phyloP scores from a whole-genome alignment of 257 asterid genomes.

The Solanum sejunctum region DNA sequence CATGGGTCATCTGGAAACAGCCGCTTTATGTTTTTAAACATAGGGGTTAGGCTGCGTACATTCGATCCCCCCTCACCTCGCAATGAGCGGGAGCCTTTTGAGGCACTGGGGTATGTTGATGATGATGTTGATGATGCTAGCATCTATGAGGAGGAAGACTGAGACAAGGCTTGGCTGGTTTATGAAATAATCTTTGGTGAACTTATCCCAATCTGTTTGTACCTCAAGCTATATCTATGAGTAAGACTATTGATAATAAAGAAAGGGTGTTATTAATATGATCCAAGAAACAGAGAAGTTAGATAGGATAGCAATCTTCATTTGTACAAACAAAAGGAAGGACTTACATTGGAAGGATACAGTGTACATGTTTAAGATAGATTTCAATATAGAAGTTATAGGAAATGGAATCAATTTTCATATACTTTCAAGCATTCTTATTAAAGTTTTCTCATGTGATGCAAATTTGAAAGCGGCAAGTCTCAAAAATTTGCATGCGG shows the following conservation, averaged over 20 bases:
- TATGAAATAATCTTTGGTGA: slow-evolving; percentile 89
- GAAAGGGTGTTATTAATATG: neutral
- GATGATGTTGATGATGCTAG: too few relatives aligned
- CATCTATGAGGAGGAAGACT: slow-evolving; percentile 90
- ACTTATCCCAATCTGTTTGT: slow-evolving; percentile 79
- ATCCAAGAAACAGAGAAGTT: neutral
- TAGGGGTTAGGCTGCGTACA: too few relatives aligned
- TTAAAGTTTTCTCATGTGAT: too few relatives aligned
- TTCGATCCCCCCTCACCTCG: too few relatives aligned
- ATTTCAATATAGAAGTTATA: neutral
- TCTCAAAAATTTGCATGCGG: too few relatives aligned
- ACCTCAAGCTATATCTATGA: neutral
- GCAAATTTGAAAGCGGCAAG: too few relatives aligned
- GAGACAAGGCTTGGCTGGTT: slow-evolving; percentile 88
- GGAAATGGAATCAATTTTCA: too few relatives aligned
- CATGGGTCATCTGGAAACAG: too few relatives aligned
- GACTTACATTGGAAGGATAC: neutral
- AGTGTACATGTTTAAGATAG: neutral
- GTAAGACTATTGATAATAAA: neutral
- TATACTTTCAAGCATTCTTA: too few relatives aligned
- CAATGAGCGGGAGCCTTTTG: too few relatives aligned
- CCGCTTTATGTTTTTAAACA: too few relatives aligned
- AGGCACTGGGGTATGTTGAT: too few relatives aligned
- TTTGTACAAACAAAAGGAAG: neutral
- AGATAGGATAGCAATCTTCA: neutral